Evolutionary conservation across 192 early-diverging fungal species (phyloP), one percentile per base, ranked within the genome.

Genomic region (Borealophlyctis nickersoniae): DNA sequence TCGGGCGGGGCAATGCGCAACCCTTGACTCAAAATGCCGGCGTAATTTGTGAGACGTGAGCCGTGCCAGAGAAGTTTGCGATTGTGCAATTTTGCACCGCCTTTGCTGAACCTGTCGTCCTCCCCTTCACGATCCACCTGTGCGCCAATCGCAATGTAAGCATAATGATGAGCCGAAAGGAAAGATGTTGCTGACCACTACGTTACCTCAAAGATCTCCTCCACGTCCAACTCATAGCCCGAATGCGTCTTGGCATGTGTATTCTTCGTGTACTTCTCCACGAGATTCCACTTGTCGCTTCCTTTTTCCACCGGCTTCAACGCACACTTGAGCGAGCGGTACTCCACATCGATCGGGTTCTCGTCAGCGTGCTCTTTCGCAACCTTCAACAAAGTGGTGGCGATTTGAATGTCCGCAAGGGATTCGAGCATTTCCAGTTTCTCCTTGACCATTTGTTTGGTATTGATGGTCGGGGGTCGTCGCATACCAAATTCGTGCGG

Each of bases 51-150:
- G 1, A 88, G 67, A 48, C 85, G 73, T 52, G 77, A 81, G 56
- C 91, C 91, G 70, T 93, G 91, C 91, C 91, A 93, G 19, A 93
- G 73, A 27, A 93, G 62, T 51, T 84, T 81, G 24, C 83, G 72
- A 66, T 93, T 93, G 23, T 77, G 72, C 3, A 85, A 22, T 29
- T 54, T 26, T 2, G 45, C 50, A 51, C 76, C 70, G 4, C 59
- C 27, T 2, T 54, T 28, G 2, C 65, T 58, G 53, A 81, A 90
- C 1, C 77, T 53, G 28, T 83, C 75, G 33, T 65, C 50, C 63
- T 92, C 89, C 0, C 76, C 83, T 29, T 82, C 33, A 14, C 88
- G 81, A 7, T 81, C 72, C 33, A 91, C 66, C 66, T 79, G 55
- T 56, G 77, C n/a, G n/a, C n/a, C n/a, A n/a, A n/a, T n/a, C n/a